Conservation (phyloP, 2,329 filamentous ascomycete genomes). For the Exophiala xenobiotica region DNA sequence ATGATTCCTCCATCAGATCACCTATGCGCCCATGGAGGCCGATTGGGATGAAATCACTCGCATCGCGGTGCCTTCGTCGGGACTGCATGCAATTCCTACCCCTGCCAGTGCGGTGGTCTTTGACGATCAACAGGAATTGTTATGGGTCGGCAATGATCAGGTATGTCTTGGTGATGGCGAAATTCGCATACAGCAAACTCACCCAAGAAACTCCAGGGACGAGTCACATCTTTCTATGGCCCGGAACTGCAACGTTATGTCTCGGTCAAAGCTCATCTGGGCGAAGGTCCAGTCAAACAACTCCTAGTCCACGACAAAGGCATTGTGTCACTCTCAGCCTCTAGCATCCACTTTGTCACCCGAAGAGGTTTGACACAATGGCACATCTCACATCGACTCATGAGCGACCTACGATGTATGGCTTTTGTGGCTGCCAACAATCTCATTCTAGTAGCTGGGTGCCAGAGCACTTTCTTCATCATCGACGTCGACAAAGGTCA, state of each 20-base stretch:
- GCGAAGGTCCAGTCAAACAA: constrained; percentile 80
- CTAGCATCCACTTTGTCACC: constrained; percentile 83
- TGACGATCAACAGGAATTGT: constrained; percentile 81
- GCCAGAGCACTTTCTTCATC: constrained; percentile 81
- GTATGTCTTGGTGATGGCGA: too few relatives aligned
- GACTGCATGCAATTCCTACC: constrained; percentile 67
- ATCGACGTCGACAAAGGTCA: constrained; percentile 71
- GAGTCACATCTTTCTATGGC: constrained; percentile 84
- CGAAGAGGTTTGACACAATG: constrained; percentile 81
- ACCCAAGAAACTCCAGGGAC: too few relatives aligned
- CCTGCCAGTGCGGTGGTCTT: constrained; percentile 80
- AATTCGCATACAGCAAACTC: too few relatives aligned
- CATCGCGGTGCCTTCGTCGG: constrained; percentile 75
- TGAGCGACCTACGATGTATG: constrained; percentile 90
- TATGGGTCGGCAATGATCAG: constrained; percentile 92
- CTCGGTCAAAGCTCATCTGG: constrained; percentile 76
- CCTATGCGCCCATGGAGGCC: constrained; percentile 42
- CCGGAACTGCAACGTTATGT: constrained; percentile 85
- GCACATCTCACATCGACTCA: constrained; percentile 77
- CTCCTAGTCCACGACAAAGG: constrained; percentile 89
- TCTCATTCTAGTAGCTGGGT: constrained; percentile 81
- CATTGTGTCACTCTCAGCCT: constrained; percentile 77
- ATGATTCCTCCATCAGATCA: constrained; percentile 4
- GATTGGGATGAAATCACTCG: constrained; percentile 69
- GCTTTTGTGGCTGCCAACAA: constrained; percentile 87